Conservation (phyloP, 192 early-diverging fungal species). For the Geranomyces variabilis region DNA sequence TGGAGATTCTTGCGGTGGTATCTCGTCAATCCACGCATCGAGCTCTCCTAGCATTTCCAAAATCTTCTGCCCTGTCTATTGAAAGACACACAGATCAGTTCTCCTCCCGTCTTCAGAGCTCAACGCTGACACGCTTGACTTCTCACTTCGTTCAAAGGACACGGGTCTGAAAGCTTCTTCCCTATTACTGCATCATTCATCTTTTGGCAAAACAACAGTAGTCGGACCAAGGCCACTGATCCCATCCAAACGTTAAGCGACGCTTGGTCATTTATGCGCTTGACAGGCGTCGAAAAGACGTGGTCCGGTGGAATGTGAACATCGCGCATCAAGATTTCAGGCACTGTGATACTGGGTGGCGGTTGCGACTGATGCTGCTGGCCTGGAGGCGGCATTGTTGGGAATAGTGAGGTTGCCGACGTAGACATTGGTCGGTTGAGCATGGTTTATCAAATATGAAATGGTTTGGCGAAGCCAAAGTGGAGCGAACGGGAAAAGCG, state of each 20-base stretch:
- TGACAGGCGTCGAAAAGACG: constrained; percentile 51
- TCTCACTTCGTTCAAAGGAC: constrained; percentile 60
- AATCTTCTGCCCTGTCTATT: constrained; percentile 52
- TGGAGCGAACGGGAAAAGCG: no score
- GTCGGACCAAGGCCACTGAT: constrained; percentile 67
- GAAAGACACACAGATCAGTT: not conserved
- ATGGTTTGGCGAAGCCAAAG: no score
- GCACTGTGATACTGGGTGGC: constrained; percentile 11
- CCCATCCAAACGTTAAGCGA: constrained; percentile 63
- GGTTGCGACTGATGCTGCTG: constrained; percentile 14
- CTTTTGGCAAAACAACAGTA: constrained; percentile 72
- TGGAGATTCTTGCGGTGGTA: constrained; percentile 70
- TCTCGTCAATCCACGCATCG: constrained; percentile 71
- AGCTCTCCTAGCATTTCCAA: constrained; percentile 69
- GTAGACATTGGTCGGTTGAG: not conserved
- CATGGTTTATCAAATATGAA: constrained; percentile 1
- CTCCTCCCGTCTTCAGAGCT: not conserved
- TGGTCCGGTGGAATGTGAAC: constrained; percentile 37
- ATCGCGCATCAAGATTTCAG: constrained; percentile 17
- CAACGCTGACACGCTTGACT: not conserved
- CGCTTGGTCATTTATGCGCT: constrained; percentile 60
- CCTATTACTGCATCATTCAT: constrained; percentile 74
- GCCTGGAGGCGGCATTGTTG: constrained; percentile 36
- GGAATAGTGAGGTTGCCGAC: constrained; percentile 27
- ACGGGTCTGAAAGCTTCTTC: constrained; percentile 55